Base-by-base conservation (phyloP, 106 monocot genomes). In the Hemerocallis citrina region DNA sequence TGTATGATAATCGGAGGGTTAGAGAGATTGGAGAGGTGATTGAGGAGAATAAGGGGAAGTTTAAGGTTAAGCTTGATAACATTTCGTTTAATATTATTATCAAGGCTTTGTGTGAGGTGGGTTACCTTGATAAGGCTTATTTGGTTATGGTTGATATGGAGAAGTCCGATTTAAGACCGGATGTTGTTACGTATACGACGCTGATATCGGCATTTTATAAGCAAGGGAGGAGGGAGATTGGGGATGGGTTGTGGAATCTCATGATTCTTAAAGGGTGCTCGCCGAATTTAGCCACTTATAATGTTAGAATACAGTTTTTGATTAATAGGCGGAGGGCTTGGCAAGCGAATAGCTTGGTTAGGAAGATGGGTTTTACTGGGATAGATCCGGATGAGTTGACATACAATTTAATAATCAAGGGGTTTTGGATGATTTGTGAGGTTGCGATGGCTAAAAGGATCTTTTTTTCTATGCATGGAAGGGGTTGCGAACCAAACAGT, bases 231-330 rank as follows among this genome's bases (percentile, higher is more conserved):
- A 79, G 70, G 42, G 86, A 96, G 57, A 57, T 96, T 69, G 86
- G 90, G 38, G 74, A 90, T 45, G 95, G 95, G 12, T 68, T 96
- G 48, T 96, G 95, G 95, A 96, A 96, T 73, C 79, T 96, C 29
- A 96, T 96, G 95, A 66, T 74, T 41, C 68, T 77, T 33, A 77
- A 68, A 50, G 81, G 90, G 6, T 86, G 80, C 57, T 67, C 60
- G 8, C 95, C 95, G 5, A 96, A 77, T 70, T 64, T 90, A 34
- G 84, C 95, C 14, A 81, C 86, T 38, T 90, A 75, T 61, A 96
- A 90, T 82, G 95, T 76, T 39, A 86, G 95, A 68, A 85, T 96
- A 34, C 95, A 96, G 72, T 83, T 60, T 61, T 44, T 90, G 66
- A 74, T 96, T 42, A 89, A 81, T 57, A 75, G 68, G 28, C 61